Evolutionary conservation across 1,284 basidiomycete genomes (phyloP), one percentile per base, ranked within the genome.

Genomic region (Tilletia walkeri): DNA sequence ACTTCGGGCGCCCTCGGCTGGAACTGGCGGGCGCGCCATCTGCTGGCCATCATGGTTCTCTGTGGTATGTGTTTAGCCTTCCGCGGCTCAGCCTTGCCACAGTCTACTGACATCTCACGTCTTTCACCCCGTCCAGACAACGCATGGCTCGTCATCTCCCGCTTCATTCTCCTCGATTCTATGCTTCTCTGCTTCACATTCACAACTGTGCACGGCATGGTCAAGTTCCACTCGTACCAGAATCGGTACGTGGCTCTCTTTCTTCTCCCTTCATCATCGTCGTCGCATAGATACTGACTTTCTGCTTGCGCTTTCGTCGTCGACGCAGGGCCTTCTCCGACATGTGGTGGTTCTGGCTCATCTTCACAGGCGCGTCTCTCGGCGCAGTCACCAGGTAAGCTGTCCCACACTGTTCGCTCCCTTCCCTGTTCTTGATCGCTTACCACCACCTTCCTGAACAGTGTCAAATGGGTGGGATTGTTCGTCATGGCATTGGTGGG

Each of bases 111-210:
- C 41, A 9, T 45, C 41, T 14, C 14, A 45, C 41, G 9, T 45
- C 41, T 45, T 45, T 45, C 14, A 7, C 41, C 41, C 41, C 41
- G n/a, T 24, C 39, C 73, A 94, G 95, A 98, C 86, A 89, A 97
- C 75, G 95, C 91, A 76, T 98, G 94, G 94, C 86, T 97, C 68
- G 92, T 90, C 80, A 99, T 98, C 83, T 96, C 94, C 61, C 89
- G 95, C 20, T 99, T 99, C 85, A 95, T 99, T 85, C 89, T 99
- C 67, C 88, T 99, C 80, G 95, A 99, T 84, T 95, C 95, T 38
- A 97, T 99, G 93, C 87, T 99, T 12, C 87, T 99, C 61, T 96
- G 95, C 88, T 99, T 99, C 86, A 99, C 95, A 38, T 94, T 97
- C 86, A 91, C 93, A 80, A 95, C 95, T 47, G 92, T 95, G 73